Base-by-base conservation (phyloP, 257 asterid species). In the Nicotiana obtusifolia region DNA sequence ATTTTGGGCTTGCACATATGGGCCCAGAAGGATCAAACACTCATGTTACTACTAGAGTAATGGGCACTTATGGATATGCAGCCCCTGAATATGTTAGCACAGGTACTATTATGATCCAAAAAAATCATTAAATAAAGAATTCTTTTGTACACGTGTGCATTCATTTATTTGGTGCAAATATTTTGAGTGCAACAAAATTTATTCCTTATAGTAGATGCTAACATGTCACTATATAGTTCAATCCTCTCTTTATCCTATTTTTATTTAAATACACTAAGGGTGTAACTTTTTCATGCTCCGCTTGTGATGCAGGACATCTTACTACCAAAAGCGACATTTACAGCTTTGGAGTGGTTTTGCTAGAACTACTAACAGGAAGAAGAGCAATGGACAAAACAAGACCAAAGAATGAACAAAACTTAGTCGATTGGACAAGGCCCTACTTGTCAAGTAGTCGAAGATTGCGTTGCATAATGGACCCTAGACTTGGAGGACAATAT, bases 1-100 rank as follows among this genome's bases (percentile, higher is more conserved):
- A 95, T 84, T 95, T 95, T 26, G 98, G 99, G 44, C 93, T 95
- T 0, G 99, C 99, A 16, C 91, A 85, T 85, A 93, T 95, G 99
- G 99, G 99, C 1, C 99, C 99, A 0, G 98, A 95, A 83, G 98
- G 98, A 78, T 95, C 99, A 65, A 89, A 95, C 78, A 90, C 99
- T 3, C 99, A 95, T 59, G 99, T 95, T 7, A 93, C 97, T 3
- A 95, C 99, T 64, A 88, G 98, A 37, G 99, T 95, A 13, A 91
- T 95, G 98, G 99, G 99, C 37, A 95, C 99, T 1, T 93, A 95
- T 37, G 98, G 99, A 60, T 95, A 95, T 60, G 98, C 99, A 22
- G 98, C 99, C 61, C 99, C 99, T 10, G 99, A 95, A 85, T 95
- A 95, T 73, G 93, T 95, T 2, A 95, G 85, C 92, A 95, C 98